Evolutionary conservation across 23 red algal genomes (phyloP).

Genomic region (Pyropia yezoensis): DNA sequence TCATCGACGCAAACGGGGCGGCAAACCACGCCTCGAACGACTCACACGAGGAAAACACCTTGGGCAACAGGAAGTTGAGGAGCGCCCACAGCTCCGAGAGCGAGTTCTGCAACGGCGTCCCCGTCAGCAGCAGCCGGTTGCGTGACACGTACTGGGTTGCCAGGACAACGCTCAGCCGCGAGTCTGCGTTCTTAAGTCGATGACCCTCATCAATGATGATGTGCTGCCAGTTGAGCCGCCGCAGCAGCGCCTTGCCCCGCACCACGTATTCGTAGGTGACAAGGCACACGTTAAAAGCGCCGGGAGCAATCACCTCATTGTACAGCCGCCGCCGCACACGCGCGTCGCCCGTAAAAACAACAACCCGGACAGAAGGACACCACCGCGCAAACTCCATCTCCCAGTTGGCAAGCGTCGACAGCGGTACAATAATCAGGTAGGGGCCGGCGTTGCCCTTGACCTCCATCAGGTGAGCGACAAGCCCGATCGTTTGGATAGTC

Average conservation of each 20-base stretch:
- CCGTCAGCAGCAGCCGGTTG: constrained; percentile 86
- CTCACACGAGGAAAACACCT: constrained; percentile 82
- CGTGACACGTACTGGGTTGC: constrained; percentile 60
- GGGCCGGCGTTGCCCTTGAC: constrained; percentile 81
- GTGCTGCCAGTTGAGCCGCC: constrained; percentile 82
- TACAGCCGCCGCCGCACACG: constrained; percentile 43
- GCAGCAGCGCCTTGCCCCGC: constrained; percentile 68
- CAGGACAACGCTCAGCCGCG: constrained; percentile 67
- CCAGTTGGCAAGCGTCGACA: constrained; percentile 98
- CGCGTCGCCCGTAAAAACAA: constrained; percentile 89
- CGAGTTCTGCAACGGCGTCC: constrained; percentile 97
- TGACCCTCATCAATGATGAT: constrained; percentile 98
- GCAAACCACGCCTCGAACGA: constrained; percentile 98
- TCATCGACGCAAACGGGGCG: constrained; percentile 76
- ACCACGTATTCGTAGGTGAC: constrained; percentile 98
- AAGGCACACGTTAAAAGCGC: constrained; percentile 82
- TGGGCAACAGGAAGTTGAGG: constrained; percentile 93
- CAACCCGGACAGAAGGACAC: constrained; percentile 71
- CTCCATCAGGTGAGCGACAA: constrained; percentile 87
- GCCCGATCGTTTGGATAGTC: constrained; percentile 92
- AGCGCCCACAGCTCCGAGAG: constrained; percentile 93
- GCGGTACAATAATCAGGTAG: constrained; percentile 90
- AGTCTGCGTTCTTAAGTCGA: constrained; percentile 93
- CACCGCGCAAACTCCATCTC: constrained; percentile 90
- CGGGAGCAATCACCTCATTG: constrained; percentile 55